These are phyloP conservation scores for Benincasa hispida DNA, from an alignment of 306 rosid genomes.

Conservation along the genomic window DNA sequence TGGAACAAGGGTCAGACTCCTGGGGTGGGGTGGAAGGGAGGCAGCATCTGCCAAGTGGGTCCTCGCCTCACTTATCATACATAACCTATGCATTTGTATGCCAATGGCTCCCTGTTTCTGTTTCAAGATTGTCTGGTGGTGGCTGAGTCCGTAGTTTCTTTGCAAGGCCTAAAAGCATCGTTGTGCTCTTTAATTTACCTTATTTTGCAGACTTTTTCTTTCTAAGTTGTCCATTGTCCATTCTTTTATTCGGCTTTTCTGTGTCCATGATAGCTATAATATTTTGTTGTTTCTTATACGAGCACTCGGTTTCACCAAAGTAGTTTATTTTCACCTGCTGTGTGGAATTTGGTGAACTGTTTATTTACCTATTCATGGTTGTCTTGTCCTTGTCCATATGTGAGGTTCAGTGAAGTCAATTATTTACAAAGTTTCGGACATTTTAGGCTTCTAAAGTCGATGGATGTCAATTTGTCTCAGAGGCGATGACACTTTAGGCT, in stretches of 20 bases:
- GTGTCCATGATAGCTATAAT: neutral
- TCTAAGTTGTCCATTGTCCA: neutral
- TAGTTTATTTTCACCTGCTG: neutral
- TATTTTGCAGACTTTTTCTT: neutral
- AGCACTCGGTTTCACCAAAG: neutral
- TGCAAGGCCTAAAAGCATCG: neutral
- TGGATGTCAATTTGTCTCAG: neutral
- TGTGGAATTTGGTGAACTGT: neutral
- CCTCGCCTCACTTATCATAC: neutral
- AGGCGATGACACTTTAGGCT: neutral
- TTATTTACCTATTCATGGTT: neutral
- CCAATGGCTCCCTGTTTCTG: slow-evolving; percentile 38
- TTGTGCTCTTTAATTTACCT: neutral
- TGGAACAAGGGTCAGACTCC: neutral
- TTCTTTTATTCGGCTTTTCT: neutral
- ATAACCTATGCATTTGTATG: slow-evolving; percentile 1
- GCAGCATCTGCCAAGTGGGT: slow-evolving; percentile 44
- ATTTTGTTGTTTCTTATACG: neutral
- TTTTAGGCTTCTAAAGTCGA: neutral
- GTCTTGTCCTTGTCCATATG: neutral
- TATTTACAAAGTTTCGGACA: neutral
- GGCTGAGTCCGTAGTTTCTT: no score
- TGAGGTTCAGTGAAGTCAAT: neutral
- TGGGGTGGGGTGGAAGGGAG: neutral
- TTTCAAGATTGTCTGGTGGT: slow-evolving; percentile 37